A percentile compares a stretch with the other conserved stretches of the same genome.
Conservation (phyloP, 345 rosid species). For the Aquilaria yunnanensis region DNA sequence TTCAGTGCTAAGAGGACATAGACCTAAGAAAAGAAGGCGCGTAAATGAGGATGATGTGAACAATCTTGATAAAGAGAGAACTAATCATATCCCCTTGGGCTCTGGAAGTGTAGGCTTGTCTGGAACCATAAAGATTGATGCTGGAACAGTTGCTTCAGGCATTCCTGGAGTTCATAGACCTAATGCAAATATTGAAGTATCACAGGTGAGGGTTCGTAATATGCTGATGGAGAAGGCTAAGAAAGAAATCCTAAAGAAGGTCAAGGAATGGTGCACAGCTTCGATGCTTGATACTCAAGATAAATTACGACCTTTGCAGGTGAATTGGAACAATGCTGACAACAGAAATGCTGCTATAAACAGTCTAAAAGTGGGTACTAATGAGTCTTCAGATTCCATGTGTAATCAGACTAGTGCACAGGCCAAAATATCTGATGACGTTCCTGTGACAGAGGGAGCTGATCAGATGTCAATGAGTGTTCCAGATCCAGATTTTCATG, state of each 20-base stretch:
- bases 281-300: conserved; percentile 5
- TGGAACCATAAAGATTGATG: conserved; percentile 7
- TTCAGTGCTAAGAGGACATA: conserved; percentile 14
- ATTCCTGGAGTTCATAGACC: conserved; percentile 13
- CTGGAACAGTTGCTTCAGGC: conserved; percentile 9
- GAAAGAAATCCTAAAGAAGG: conserved; percentile 24
- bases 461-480: conserved; percentile 35
- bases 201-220: conserved; percentile 21
- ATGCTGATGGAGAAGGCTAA: conserved; percentile 32
- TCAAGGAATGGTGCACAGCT: conserved; percentile 18
- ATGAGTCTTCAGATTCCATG: conserved; percentile 9
- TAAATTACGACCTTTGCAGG: conserved; percentile 12
- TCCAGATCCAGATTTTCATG: conserved; percentile 56
- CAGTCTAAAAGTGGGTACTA: conserved; percentile 7
- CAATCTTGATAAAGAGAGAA: neutral
- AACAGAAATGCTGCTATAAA: conserved; percentile 14
- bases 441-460: conserved; percentile 8
- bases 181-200: conserved; percentile 10
- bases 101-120: conserved; percentile 9
- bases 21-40: conserved; percentile 27
- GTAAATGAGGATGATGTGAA: conserved; percentile 9
- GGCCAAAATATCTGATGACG: conserved; percentile 12
- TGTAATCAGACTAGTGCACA: conserved; percentile 13
- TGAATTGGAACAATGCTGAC: conserved; percentile 14
- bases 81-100: conserved; percentile 9